Base-by-base conservation (phyloP, 345 rosid genomes). In the Chamaenerion angustifolium region DNA sequence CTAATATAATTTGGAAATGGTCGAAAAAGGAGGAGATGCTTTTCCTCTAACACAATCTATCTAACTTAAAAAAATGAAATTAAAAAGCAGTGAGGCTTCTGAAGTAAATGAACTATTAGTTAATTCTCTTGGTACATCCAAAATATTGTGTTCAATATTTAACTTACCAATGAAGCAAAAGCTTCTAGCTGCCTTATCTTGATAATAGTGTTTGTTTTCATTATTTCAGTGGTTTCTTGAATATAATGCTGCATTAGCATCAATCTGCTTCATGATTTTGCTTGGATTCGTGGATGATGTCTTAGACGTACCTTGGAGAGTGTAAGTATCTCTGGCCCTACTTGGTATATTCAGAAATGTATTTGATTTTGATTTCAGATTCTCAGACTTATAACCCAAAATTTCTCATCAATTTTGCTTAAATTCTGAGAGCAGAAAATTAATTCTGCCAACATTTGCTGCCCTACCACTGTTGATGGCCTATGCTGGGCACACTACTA, bases 221-320 rank as follows among this genome's bases (percentile, higher is more conserved):
- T 72, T 40, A 25, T 23, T 73, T 75, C 78, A 92, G 95, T 92
- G 98, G 98, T 95, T 92, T 64, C 95, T 87, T 11, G 96, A 84
- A 80, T 92, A 92, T 59, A 84, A 87, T 77, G 96, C 96, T 41
- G 98, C 95, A 8, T 62, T 92, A 56, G 90, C 90, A 59, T 92
- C 86, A 63, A 82, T 92, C 55, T 87, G 96, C 81, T 87, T 87
- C 77, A 92, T 92, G 96, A 79, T 73, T 71, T 75, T 92, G 72
- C 96, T 92, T 56, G 98, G 96, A 40, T 87, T 87, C 60, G 78
- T 80, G 43, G 98, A 92, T 61, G 96, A 92, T 66, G 98, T 92
- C 65, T 85, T 87, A 62, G 94, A 84, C 79, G 76, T 92, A 45
- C 96, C 98, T 43, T 92, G 96, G 96, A 92, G 98, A 79, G 98